These are phyloP conservation scores for Dittrichia graveolens DNA, from an alignment of 129 eudicot genomes.

Conservation along the genomic window DNA sequence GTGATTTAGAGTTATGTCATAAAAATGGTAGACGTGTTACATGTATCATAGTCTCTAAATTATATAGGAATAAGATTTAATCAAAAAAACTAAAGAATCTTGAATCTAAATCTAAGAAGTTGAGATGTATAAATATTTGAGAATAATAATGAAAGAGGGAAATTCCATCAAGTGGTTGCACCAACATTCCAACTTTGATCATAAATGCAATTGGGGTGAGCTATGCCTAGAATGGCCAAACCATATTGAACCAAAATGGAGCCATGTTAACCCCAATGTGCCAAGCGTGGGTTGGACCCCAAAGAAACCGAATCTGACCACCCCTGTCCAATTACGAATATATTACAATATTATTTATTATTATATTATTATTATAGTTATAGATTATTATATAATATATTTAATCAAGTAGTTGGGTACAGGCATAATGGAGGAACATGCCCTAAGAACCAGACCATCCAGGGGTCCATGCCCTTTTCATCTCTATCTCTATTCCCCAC, in stretches of 20 bases:
- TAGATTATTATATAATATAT: conserved; percentile 15
- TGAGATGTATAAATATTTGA: conserved; percentile 12
- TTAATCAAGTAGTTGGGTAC: conserved; percentile 40
- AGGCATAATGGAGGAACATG: conserved; percentile 37
- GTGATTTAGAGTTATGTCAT: no score
- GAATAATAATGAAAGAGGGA: conserved; percentile 13
- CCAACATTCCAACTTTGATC: conserved; percentile 28
- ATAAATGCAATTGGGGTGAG: conserved; percentile 25
- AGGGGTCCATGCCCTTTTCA: conserved; percentile 44
- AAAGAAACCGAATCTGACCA: conserved; percentile 21
- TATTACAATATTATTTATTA: neutral
- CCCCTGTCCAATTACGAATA: conserved; percentile 6
- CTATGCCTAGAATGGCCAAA: conserved; percentile 22
- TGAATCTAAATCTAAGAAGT: neutral
- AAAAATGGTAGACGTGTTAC: no score
- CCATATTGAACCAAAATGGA: conserved; percentile 19
- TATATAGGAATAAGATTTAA: neutral
- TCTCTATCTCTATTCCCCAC: neutral
- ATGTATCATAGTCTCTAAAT: neutral
- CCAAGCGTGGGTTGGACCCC: conserved; percentile 37
- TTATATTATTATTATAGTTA: no score
- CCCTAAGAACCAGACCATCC: conserved; percentile 32
- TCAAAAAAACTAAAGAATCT: neutral
- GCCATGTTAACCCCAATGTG: conserved; percentile 22
- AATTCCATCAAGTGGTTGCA: conserved; percentile 28